Percentiles rank a stretch among this genome's conserved stretches.
These are phyloP conservation scores for Blastobotrys raffinosifermentans DNA, from an alignment of 1,139 yeast species.

Conservation along the genomic window DNA sequence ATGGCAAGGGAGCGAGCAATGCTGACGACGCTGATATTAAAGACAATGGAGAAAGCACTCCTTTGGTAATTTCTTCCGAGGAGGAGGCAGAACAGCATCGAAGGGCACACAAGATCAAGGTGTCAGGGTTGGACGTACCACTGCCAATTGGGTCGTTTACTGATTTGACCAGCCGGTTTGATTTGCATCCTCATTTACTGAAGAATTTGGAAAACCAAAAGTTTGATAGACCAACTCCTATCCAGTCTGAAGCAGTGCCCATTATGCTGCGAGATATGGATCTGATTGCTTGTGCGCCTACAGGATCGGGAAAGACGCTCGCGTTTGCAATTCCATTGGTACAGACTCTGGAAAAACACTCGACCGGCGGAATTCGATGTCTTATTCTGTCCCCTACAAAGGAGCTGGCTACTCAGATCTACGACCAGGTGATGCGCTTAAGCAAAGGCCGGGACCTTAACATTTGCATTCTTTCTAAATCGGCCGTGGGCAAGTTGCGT, in stretches of 20 bases:
- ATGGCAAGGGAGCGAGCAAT: constrained; percentile 6
- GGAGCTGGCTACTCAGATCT: constrained; percentile 83
- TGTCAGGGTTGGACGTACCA: constrained; percentile 74
- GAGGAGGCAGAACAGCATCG: constrained; percentile 57
- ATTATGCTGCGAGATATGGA: constrained; percentile 59
- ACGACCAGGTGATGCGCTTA: constrained; percentile 58
- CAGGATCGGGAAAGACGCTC: constrained; percentile 89
- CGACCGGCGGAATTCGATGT: constrained; percentile 52
- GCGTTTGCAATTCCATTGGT: constrained; percentile 82
- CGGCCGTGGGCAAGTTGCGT: constrained; percentile 64
- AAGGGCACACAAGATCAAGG: constrained; percentile 51
- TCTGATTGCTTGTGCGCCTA: constrained; percentile 83
- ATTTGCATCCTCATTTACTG: constrained; percentile 56
- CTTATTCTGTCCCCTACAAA: constrained; percentile 88
- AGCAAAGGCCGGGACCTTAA: constrained; percentile 47
- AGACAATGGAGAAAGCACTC: constrained; percentile 32
- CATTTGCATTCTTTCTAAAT: constrained; percentile 66
- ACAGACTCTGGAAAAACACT: constrained; percentile 39
- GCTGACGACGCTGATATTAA: constrained; percentile 25
- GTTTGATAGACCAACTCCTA: constrained; percentile 83
- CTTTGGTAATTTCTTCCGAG: constrained; percentile 45
- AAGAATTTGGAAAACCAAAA: constrained; percentile 61
- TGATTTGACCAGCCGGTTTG: constrained; percentile 64
- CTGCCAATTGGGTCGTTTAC: constrained; percentile 85
- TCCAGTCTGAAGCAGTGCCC: constrained; percentile 85